Percentiles rank a stretch among this genome's conserved stretches.
Conservation (phyloP, 306 rosid species). For the Calophaca sinica region DNA sequence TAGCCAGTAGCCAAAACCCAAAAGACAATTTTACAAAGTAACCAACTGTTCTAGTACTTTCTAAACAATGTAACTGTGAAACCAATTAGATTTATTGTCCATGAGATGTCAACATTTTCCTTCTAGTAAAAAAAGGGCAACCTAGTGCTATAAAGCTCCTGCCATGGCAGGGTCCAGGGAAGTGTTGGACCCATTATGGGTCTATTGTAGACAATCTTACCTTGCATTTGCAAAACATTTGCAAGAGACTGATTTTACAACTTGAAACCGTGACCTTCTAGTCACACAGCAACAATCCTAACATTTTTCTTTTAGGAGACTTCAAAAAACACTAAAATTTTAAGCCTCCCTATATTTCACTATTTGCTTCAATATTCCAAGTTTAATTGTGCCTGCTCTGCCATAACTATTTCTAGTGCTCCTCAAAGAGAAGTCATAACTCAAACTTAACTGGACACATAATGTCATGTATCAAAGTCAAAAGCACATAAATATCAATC, state of each 20-base stretch:
- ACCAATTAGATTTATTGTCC: slow-evolving; percentile 20
- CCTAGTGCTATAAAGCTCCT: neutral
- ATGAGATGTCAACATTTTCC: slow-evolving; percentile 15
- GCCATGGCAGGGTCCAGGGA: slow-evolving; percentile 19
- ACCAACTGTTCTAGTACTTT: neutral
- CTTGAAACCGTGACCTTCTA: neutral
- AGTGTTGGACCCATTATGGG: neutral
- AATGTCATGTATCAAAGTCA: slow-evolving; percentile 13
- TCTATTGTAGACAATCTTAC: neutral
- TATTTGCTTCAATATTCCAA: slow-evolving; percentile 28
- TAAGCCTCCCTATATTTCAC: slow-evolving; percentile 19
- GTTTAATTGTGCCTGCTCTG: neutral
- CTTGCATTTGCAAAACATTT: neutral
- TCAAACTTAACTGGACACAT: neutral
- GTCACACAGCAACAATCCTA: neutral
- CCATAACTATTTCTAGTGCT: neutral
- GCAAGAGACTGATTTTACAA: neutral
- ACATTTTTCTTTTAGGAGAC: neutral
- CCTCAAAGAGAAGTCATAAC: slow-evolving; percentile 1
- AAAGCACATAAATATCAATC: slow-evolving; percentile 19
- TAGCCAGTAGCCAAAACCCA: slow-evolving; percentile 10
- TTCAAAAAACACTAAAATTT: neutral
- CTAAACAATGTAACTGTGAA: slow-evolving; percentile 21
- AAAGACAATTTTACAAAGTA: slow-evolving; percentile 23
- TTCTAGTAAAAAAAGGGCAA: neutral